phyloP scores from a whole-genome alignment of 2,329 filamentous ascomycete species.

The Trichophyton schoenleinii region DNA sequence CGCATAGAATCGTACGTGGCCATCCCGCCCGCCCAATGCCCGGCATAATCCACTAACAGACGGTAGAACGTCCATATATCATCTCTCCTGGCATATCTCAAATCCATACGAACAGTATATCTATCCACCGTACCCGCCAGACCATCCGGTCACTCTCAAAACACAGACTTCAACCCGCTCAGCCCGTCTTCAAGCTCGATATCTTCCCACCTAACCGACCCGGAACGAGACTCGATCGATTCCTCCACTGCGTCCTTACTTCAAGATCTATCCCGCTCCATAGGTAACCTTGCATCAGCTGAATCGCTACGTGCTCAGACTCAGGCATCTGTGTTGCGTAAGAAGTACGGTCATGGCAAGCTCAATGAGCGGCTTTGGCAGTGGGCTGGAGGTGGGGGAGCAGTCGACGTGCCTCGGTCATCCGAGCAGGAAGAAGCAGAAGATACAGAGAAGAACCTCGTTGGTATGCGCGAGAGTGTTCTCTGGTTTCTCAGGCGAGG shows the following conservation, averaged over 20 bases:
- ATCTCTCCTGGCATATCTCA: constrained; percentile 67
- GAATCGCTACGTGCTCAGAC: constrained; percentile 72
- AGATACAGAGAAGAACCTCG: constrained; percentile 52
- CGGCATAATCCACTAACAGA: background rate
- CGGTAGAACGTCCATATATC: constrained; percentile 69
- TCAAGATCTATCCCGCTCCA: constrained; percentile 70
- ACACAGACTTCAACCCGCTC: constrained; percentile 27
- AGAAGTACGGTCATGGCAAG: constrained; percentile 49
- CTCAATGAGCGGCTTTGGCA: constrained; percentile 45
- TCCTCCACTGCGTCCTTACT: constrained; percentile 74
- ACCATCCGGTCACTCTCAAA: constrained; percentile 28
- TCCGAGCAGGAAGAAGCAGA: constrained; percentile 62
- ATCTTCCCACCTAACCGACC: constrained; percentile 53
- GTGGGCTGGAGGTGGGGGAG: constrained; percentile 42
- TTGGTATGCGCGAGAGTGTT: constrained; percentile 65
- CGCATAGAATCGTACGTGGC: constrained; percentile 68
- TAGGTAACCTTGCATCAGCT: constrained; percentile 65
- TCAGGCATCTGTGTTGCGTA: constrained; percentile 54
- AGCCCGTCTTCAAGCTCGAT: constrained; percentile 12
- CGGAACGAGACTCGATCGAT: constrained; percentile 75
- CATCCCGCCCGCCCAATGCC: background rate
- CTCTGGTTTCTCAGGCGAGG: constrained; percentile 67
- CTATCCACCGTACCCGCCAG: constrained; percentile 65
- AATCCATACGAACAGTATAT: constrained; percentile 76
- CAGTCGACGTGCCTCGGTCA: constrained; percentile 40